These are phyloP conservation scores for Mycosarcoma maydis DNA, from an alignment of 1,284 basidiomycete species.

Conservation along the genomic window DNA sequence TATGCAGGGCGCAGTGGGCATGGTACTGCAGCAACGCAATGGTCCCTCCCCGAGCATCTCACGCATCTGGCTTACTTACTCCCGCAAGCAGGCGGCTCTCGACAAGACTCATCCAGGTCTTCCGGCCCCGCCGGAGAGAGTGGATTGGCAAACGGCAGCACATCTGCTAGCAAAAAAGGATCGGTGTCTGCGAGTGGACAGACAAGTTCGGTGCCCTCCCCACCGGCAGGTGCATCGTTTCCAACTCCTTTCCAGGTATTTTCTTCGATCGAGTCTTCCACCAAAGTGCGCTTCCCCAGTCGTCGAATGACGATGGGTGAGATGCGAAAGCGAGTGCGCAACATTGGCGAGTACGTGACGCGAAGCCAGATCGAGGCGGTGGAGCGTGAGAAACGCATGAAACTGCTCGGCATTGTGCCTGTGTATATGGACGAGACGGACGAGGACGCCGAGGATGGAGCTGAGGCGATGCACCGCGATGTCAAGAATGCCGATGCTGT, in stretches of 20 bases:
- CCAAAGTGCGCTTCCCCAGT: conserved; percentile 91
- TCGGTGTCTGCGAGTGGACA: conserved; percentile 21
- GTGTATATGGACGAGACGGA: conserved; percentile 56
- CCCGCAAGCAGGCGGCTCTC: conserved; percentile 72
- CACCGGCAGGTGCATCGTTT: conserved; percentile 72
- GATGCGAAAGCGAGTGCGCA: conserved; percentile 93
- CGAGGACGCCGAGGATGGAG: conserved; percentile 77
- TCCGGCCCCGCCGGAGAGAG: conserved; percentile 6
- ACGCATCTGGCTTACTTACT: conserved; percentile 85
- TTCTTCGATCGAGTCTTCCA: conserved; percentile 77
- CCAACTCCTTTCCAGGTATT: conserved; percentile 69
- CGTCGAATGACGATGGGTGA: conserved; percentile 93
- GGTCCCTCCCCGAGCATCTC: conserved; percentile 93
- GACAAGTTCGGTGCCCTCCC: conserved; percentile 21
- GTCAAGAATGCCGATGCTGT: conserved; percentile 2
- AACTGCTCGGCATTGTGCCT: conserved; percentile 72
- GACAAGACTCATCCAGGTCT: background rate
- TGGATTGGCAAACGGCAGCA: conserved; percentile 8
- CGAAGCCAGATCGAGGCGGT: conserved; percentile 67
- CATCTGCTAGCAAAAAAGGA: conserved; percentile 13
- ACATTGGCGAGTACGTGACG: conserved; percentile 85
- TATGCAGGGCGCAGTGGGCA: conserved; percentile 10
- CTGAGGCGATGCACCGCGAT: conserved; percentile 70
- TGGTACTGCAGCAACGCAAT: conserved; percentile 78
- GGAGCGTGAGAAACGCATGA: conserved; percentile 65